Evolutionary conservation across 768 basidiomycete species (phyloP), one percentile per base, ranked within the genome.

Genomic region (Suillus hirtellus): DNA sequence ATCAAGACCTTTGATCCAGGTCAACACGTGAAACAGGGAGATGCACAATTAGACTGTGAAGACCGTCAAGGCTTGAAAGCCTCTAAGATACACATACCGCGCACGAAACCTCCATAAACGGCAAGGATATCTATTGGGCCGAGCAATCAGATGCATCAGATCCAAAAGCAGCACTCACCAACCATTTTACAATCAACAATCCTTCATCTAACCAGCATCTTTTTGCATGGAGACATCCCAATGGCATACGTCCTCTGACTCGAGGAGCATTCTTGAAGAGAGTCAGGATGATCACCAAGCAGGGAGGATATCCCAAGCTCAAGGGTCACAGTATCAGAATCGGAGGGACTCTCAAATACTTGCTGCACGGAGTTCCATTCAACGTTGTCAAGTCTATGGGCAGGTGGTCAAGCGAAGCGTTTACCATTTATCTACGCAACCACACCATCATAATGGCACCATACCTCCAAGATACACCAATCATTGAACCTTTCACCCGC

Each of bases 111-210:
- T 40, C 62, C 0, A 21, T 10, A 4, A n/a, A 31, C 1, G 76
- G 76, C 1, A 74, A 80, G 61, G 75, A 78, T 27, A 66, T 78
- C 8, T 73, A 66, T 58, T 80, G 75, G 72, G 71, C 76, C 0
- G 12, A 35, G 9, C 78, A 80, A 60, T 6, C 61, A 1, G 72
- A 69, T 3, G 46, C 44, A 0, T 50, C 72, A 0, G 75, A 79
- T 55, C 77, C 77, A 0, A 24, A 60, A 1, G 40, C 38, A 0
- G 68, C 70, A 0, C 63, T 76, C 4, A 52, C 24, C 0, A 69
- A 73, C 31, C 77, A 79, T 52, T 44, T 77, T n/a, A n/a, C 10
- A 0, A 56, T 79, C 27, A 80, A 80, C 61, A 40, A 59, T 2
- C 75, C 76, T 0, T 61, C 68, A 1, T 50, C 43, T 0, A 24